These are phyloP conservation scores for Ministeria vibrans DNA, from an alignment of 78 protist genomes.

Conservation along the genomic window DNA sequence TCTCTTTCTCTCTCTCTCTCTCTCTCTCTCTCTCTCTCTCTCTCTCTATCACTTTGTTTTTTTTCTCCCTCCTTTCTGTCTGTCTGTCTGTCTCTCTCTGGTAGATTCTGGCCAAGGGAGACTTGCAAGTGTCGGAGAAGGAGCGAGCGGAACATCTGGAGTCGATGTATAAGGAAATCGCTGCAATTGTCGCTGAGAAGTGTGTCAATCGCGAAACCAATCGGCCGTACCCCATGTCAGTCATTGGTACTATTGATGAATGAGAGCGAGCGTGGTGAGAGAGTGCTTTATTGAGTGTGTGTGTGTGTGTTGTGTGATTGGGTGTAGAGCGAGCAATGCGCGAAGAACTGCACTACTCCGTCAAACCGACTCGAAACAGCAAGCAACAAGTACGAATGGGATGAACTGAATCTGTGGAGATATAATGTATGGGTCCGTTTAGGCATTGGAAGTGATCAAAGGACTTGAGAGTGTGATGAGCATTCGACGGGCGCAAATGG, in stretches of 20 bases:
- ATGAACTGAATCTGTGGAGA: no score
- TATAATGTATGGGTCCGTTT: no score
- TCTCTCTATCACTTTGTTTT: not conserved
- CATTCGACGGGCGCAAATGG: slow-evolving; percentile 77
- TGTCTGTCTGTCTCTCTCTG: not conserved
- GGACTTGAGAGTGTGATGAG: slow-evolving; percentile 38
- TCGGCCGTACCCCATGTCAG: no score
- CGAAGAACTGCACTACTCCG: slow-evolving; percentile 66
- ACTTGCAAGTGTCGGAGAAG: slow-evolving; percentile 81
- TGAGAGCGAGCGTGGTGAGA: not conserved
- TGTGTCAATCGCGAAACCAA: not conserved
- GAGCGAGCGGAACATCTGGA: slow-evolving; percentile 69
- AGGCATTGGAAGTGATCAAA: slow-evolving; percentile 74
- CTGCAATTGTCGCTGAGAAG: slow-evolving; percentile 58
- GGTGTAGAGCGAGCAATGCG: slow-evolving; percentile 65
- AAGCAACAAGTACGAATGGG: no score
- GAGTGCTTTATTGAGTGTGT: not conserved
- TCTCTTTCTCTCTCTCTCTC: not conserved
- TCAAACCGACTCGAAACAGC: slow-evolving; percentile 44
- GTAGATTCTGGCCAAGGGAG: slow-evolving; percentile 75
- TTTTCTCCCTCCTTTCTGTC: not conserved
- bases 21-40: slow-evolving; percentile 1
- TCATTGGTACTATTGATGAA: not conserved
- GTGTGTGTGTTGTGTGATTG: not conserved
- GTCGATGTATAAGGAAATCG: slow-evolving; percentile 55